Evolutionary conservation across 306 rosid species (phyloP).

Genomic region (Carpinus viminea): DNA sequence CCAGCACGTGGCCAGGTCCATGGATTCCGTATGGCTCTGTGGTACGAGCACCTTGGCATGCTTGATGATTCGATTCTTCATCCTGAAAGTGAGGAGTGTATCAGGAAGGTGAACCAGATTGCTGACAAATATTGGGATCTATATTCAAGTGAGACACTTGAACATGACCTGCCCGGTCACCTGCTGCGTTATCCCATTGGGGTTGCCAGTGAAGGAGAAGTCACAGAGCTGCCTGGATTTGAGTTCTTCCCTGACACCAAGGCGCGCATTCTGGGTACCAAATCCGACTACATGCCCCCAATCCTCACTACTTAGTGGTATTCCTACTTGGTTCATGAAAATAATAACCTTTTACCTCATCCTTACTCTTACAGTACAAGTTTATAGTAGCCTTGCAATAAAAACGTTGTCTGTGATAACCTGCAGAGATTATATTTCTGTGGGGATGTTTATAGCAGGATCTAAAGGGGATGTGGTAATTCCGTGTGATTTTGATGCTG

Average conservation of each 20-base stretch:
- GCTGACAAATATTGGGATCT: constrained; percentile 77
- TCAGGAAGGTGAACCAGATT: constrained; percentile 54
- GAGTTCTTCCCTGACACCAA: constrained; percentile 72
- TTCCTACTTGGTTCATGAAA: constrained; percentile 17
- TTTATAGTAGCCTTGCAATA: constrained; percentile 21
- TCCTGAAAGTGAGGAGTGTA: constrained; percentile 60
- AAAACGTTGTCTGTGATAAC: constrained; percentile 3
- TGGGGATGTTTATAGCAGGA: background rate
- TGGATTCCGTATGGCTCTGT: constrained; percentile 67
- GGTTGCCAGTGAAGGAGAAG: constrained; percentile 45
- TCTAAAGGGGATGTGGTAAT: background rate
- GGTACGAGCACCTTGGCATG: constrained; percentile 84
- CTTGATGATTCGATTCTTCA: constrained; percentile 45
- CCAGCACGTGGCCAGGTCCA: constrained; percentile 70
- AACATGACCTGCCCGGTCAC: constrained; percentile 74
- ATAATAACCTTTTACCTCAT: constrained; percentile 22
- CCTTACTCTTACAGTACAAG: constrained; percentile 12
- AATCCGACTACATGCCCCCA: constrained; percentile 69
- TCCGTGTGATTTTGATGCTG: background rate
- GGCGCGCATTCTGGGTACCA: constrained; percentile 63
- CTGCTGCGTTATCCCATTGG: constrained; percentile 64
- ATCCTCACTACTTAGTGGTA: constrained; percentile 65
- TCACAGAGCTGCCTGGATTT: constrained; percentile 59
- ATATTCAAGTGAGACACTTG: constrained; percentile 53
- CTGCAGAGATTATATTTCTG: background rate